These are phyloP conservation scores for Termitomyces bulborhizus DNA, from an alignment of 768 basidiomycete species.

Conservation along the genomic window DNA sequence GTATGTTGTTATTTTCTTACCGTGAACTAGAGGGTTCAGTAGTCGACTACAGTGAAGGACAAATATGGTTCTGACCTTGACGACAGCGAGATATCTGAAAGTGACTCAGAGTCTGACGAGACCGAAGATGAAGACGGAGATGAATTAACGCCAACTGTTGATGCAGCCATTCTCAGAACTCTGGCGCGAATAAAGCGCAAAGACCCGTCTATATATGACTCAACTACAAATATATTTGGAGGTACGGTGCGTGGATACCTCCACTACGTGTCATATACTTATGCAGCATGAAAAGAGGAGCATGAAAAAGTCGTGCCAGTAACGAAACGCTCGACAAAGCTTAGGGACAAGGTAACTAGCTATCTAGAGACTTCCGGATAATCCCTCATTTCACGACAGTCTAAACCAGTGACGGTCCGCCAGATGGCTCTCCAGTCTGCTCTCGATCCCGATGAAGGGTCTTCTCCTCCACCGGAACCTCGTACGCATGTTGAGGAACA, in stretches of 20 bases:
- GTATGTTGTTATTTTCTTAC: constrained; percentile 35
- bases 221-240: constrained; percentile 66
- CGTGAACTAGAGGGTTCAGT: not conserved
- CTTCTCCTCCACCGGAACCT: constrained; percentile 54
- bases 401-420: constrained; percentile 71
- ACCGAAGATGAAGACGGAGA: constrained; percentile 93
- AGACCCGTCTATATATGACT: constrained; percentile 82
- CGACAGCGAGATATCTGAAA: constrained; percentile 40
- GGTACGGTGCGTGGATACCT: constrained; percentile 35
- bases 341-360: constrained; percentile 47
- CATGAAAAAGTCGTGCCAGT: constrained; percentile 38
- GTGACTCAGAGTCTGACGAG: constrained; percentile 72
- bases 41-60: constrained; percentile 59
- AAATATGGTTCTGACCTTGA: constrained; percentile 79
- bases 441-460: constrained; percentile 46
- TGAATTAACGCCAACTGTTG: constrained; percentile 88
- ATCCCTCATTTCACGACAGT: constrained; percentile 25
- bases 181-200: constrained; percentile 76
- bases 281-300: constrained; percentile 49
- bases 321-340: constrained; percentile 17
- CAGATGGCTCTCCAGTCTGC: constrained; percentile 63
- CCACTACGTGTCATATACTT: not conserved
- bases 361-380: not conserved
- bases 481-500: constrained; percentile 72
- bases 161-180: constrained; percentile 90